phyloP scores from a whole-genome alignment of 441 rosid species.

The Biscutella auriculata region DNA sequence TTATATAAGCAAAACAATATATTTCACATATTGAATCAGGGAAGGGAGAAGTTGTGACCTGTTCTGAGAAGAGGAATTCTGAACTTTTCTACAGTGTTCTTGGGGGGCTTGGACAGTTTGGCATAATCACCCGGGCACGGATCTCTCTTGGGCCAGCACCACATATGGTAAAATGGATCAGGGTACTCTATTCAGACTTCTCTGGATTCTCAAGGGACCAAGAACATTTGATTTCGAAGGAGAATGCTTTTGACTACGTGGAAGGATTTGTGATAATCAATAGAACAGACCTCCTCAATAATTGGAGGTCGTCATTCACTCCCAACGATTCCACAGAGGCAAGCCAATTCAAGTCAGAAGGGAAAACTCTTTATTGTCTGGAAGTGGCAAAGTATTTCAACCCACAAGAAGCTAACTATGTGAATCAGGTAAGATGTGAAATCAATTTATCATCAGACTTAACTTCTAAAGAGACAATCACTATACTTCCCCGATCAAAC shows the following conservation, averaged over 20 bases:
- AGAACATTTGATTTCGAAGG: slow-evolving; percentile 53
- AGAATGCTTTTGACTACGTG: slow-evolving; percentile 57
- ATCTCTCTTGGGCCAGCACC: slow-evolving; percentile 60
- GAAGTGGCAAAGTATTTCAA: slow-evolving; percentile 75
- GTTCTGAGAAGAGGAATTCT: slow-evolving; percentile 57
- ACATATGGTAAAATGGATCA: slow-evolving; percentile 73
- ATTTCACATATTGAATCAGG: slow-evolving; percentile 43
- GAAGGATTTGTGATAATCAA: slow-evolving; percentile 83
- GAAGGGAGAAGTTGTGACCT: slow-evolving; percentile 65
- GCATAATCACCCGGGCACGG: slow-evolving; percentile 73
- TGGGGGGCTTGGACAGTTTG: slow-evolving; percentile 94
- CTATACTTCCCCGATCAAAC: neutral
- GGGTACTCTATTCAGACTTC: slow-evolving; percentile 71
- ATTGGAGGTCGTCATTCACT: slow-evolving; percentile 73
- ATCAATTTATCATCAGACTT: neutral
- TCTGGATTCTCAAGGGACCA: slow-evolving; percentile 69
- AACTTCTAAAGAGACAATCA: neutral
- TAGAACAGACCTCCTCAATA: slow-evolving; percentile 58
- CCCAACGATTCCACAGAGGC: slow-evolving; percentile 63
- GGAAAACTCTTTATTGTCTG: slow-evolving; percentile 67
- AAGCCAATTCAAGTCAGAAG: slow-evolving; percentile 61
- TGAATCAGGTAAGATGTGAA: slow-evolving; percentile 33
- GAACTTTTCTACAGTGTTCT: slow-evolving; percentile 72
- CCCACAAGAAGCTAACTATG: slow-evolving; percentile 26
- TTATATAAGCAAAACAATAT: neutral